Evolutionary conservation across 352 stramenopile species (phyloP).

Genomic region (Phytophthora pisi): DNA sequence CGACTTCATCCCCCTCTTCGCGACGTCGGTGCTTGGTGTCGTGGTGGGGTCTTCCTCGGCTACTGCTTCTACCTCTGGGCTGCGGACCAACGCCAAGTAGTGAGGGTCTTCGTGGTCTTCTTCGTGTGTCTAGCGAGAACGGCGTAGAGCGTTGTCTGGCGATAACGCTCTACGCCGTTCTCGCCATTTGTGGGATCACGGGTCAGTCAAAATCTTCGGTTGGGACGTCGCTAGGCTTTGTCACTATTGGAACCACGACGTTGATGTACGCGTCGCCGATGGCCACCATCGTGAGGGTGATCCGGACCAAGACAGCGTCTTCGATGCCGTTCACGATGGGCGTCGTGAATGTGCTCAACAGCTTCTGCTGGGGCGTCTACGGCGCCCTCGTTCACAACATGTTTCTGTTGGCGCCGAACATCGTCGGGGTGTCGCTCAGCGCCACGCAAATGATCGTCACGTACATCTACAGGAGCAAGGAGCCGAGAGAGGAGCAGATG

Average conservation of each 20-base stretch:
- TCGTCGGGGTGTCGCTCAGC: constrained; percentile 31
- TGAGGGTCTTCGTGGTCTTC: constrained; percentile 33
- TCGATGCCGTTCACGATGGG: constrained; percentile 59
- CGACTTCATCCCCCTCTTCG: constrained; percentile 54
- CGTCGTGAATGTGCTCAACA: constrained; percentile 48
- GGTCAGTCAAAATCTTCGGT: constrained; percentile 28
- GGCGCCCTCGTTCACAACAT: constrained; percentile 35
- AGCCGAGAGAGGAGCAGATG: constrained; percentile 20
- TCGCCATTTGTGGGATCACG: constrained; percentile 34
- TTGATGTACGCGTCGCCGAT: constrained; percentile 54
- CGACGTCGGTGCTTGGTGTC: constrained; percentile 43
- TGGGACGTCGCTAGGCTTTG: constrained; percentile 35
- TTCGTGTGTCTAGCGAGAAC: constrained; percentile 30
- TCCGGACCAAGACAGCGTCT: constrained; percentile 46
- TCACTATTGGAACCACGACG: constrained; percentile 44
- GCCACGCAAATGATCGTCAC: constrained; percentile 47
- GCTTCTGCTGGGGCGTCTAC: constrained; percentile 54
- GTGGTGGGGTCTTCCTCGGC: constrained; percentile 41
- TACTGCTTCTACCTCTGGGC: constrained; percentile 49
- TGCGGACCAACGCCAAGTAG: constrained; percentile 27
- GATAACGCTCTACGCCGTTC: constrained; percentile 34
- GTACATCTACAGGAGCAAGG: constrained; percentile 43
- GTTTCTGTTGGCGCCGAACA: constrained; percentile 46
- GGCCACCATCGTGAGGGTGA: constrained; percentile 41
- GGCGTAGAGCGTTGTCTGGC: too few species aligned